Evolutionary conservation across 192 early-diverging fungal genomes (phyloP), one percentile per base, ranked within the genome.

Genomic region (Coemansia reversa): DNA sequence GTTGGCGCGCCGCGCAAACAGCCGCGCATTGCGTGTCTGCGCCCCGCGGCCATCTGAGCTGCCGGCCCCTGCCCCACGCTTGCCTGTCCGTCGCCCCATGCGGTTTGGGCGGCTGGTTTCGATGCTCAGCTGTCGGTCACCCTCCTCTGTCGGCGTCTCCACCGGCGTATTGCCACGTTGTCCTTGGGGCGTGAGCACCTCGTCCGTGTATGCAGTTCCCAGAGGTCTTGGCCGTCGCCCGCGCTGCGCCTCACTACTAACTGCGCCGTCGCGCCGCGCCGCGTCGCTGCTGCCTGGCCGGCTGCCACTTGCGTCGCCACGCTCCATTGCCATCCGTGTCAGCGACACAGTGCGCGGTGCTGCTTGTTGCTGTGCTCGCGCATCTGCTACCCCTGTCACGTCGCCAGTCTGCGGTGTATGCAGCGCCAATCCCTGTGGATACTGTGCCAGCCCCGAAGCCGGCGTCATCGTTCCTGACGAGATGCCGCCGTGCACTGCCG

Each of bases 71-170:
- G 48, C 53, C 1, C 60, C 53, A 11, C 66, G 62, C 60, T 69
- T 64, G 33, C 55, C 47, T 23, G 42, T 57, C 18, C 61, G 65
- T 42, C 47, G 56, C 12, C 48, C 19, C 33, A 20, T 20, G 33
- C 35, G 52, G 53, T 24, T 65, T 7, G 59, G 23, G 52, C 60
- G 61, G 60, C 71, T 70, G 27, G 61, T 62, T 42, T 74, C 77
- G 8, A 58, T 64, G 51, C 68, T 61, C 1, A 74, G 65, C 65
- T 79, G 77, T 39, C 77, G 67, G 27, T 74, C 77, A 58, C 77
- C 77, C 42, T 79, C 77, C 22, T 79, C 77, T 2, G 61, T 60
- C 28, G 77, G 72, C 3, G 77, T 79, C 11, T 71, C 77, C 23
- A 67, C 39, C 30, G 77, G 72, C 33, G 72, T 79, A 51, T 57